Conservation (phyloP, 495 filamentous ascomycete species). For the Chaetomium fimeti region DNA sequence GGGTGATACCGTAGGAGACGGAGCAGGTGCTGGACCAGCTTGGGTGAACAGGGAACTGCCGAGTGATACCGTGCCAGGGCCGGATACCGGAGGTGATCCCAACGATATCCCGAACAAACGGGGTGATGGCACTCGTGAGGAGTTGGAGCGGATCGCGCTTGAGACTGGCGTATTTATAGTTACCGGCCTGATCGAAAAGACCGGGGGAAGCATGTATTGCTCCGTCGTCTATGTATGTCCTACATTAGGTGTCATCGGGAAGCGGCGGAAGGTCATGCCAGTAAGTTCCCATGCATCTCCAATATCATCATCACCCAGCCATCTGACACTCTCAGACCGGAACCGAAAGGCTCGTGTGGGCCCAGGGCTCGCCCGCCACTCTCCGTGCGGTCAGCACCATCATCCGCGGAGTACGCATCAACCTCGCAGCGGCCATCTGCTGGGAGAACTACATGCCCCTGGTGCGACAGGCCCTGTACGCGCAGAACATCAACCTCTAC, state of each 20-base stretch:
- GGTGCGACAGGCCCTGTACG: slow-evolving; percentile 68
- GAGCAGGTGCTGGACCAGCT: slow-evolving; percentile 62
- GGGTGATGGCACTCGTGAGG: slow-evolving; percentile 85
- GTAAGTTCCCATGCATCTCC: slow-evolving; percentile 32
- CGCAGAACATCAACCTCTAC: slow-evolving; percentile 90
- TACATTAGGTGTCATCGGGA: slow-evolving; percentile 66
- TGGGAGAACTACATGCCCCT: slow-evolving; percentile 99
- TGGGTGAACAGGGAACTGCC: slow-evolving; percentile 67
- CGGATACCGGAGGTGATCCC: slow-evolving; percentile 49
- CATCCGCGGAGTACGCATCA: slow-evolving; percentile 75
- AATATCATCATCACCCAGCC: neutral
- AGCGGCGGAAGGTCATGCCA: slow-evolving; percentile 94
- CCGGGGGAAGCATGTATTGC: slow-evolving; percentile 83
- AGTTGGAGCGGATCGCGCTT: slow-evolving; percentile 67
- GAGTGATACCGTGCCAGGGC: slow-evolving; percentile 50
- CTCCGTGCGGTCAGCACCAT: slow-evolving; percentile 76
- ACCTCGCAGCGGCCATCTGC: slow-evolving; percentile 83
- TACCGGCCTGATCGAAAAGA: slow-evolving; percentile 73
- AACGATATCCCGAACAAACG: slow-evolving; percentile 52
- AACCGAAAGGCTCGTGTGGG: slow-evolving; percentile 83
- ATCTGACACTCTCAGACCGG: slow-evolving; percentile 57
- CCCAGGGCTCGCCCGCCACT: slow-evolving; percentile 76
- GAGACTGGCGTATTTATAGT: slow-evolving; percentile 80
- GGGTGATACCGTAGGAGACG: slow-evolving; percentile 70
- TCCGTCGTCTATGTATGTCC: slow-evolving; percentile 82